Conservation (phyloP, 352 stramenopile genomes). For the Peronospora farinosa region DNA sequence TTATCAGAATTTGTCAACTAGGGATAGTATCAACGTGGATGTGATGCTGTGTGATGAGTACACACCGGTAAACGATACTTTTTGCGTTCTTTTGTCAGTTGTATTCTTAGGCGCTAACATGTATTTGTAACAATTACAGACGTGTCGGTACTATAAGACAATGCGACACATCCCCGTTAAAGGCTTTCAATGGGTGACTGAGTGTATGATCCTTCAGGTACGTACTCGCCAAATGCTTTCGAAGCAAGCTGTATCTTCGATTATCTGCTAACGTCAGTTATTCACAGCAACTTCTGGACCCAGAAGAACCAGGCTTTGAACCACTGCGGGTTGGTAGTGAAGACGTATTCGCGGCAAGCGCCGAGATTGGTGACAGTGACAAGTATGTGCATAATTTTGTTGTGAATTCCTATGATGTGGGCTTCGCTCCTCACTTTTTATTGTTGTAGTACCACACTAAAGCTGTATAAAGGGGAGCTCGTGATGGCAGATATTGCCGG, state of each 20-base stretch:
- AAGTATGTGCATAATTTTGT: slow-evolving; percentile 27
- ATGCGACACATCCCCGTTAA: slow-evolving; percentile 41
- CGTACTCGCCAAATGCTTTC: background rate
- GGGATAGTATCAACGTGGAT: slow-evolving; percentile 37
- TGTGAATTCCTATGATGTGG: background rate
- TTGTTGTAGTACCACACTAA: slow-evolving; percentile 36
- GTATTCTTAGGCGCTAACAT: background rate
- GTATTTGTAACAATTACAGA: slow-evolving; percentile 21
- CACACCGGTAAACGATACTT: slow-evolving; percentile 43
- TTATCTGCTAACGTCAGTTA: background rate
- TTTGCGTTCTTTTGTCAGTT: background rate
- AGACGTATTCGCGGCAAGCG: slow-evolving; percentile 37
- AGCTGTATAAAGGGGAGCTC: slow-evolving; percentile 63
- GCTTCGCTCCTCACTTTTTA: background rate
- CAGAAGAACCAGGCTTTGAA: slow-evolving; percentile 35
- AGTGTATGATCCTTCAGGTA: slow-evolving; percentile 80
- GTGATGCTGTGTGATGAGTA: slow-evolving; percentile 63
- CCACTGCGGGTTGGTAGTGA: slow-evolving; percentile 31
- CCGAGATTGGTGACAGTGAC: slow-evolving; percentile 55
- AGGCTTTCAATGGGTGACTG: slow-evolving; percentile 72
- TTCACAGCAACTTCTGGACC: slow-evolving; percentile 43
- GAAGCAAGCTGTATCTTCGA: background rate
- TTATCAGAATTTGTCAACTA: slow-evolving; percentile 43
- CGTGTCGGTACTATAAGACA: slow-evolving; percentile 44
- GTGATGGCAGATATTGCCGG: slow-evolving; percentile 63